Conservation (phyloP, 306 rosid species). For the Abrus precatorius region DNA sequence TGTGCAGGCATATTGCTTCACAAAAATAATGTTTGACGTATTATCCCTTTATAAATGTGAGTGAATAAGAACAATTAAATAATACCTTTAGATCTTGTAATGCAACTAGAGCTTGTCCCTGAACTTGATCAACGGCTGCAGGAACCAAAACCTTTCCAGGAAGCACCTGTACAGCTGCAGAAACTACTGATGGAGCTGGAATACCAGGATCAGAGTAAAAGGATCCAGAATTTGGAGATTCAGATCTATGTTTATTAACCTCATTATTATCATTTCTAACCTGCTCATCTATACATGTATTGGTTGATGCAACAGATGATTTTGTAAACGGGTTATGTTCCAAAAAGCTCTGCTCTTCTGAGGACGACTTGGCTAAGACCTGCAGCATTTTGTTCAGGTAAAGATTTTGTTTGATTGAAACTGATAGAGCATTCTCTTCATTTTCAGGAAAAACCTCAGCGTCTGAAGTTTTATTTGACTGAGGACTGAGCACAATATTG, state of each 20-base stretch:
- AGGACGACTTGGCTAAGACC: conserved; percentile 12
- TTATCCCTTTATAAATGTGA: conserved; percentile 4
- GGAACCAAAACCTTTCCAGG: conserved; percentile 89
- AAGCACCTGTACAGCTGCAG: conserved; percentile 68
- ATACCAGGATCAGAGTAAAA: conserved; percentile 77
- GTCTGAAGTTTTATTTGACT: conserved; percentile 46
- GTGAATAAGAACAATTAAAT: conserved; percentile 25
- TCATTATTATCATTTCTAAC: conserved; percentile 44
- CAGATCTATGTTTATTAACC: conserved; percentile 55
- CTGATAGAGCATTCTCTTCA: conserved; percentile 38
- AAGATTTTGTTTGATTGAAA: conserved; percentile 51
- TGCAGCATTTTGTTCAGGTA: conserved; percentile 44
- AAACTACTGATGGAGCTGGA: conserved; percentile 83
- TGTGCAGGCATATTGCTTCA: background rate
- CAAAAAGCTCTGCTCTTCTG: conserved; percentile 48
- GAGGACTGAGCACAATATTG: conserved; percentile 39
- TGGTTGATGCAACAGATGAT: conserved; percentile 38
- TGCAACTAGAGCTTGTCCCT: conserved; percentile 82
- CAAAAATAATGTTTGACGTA: conserved; percentile 2
- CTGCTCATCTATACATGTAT: conserved; percentile 46
- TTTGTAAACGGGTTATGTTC: conserved; percentile 47
- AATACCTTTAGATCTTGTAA: conserved; percentile 79
- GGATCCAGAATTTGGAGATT: conserved; percentile 57
- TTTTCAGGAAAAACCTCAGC: conserved; percentile 41
- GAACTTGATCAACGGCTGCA: conserved; percentile 80